These are phyloP conservation scores for Cephalotrichum gorgonifer DNA, from an alignment of 2,329 filamentous ascomycete species.

Conservation along the genomic window DNA sequence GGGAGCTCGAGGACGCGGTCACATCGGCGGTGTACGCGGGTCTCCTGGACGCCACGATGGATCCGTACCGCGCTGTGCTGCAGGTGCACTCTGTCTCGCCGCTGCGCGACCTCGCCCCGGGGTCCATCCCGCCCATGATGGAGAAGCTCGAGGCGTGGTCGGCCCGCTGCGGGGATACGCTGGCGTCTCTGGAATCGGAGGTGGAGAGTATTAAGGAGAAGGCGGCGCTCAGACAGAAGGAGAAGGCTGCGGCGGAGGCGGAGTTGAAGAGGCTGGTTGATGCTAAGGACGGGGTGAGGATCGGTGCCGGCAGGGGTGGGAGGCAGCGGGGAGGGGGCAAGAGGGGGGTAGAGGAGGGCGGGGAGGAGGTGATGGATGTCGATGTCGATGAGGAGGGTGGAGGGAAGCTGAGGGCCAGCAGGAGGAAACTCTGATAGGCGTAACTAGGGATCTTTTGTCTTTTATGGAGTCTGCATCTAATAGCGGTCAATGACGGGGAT, in stretches of 20 bases:
- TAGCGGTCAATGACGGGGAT: no score
- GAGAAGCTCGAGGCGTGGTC: slow-evolving; percentile 64
- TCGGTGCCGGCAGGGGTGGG: slow-evolving; percentile 23
- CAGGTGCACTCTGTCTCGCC: slow-evolving; percentile 73
- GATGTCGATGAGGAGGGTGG: slow-evolving; percentile 39
- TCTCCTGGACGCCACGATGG: slow-evolving; percentile 71
- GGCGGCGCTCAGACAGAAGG: slow-evolving; percentile 42
- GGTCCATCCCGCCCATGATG: slow-evolving; percentile 59
- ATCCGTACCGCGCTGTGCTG: slow-evolving; percentile 65
- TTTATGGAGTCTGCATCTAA: background rate
- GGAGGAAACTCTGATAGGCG: slow-evolving; percentile 38
- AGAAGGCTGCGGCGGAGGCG: slow-evolving; percentile 35
- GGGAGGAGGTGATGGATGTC: slow-evolving; percentile 44
- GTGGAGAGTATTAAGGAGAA: slow-evolving; percentile 54
- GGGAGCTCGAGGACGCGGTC: slow-evolving; percentile 75
- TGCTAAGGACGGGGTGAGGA: slow-evolving; percentile 22
- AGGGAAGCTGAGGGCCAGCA: slow-evolving; percentile 38
- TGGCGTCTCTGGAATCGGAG: slow-evolving; percentile 66
- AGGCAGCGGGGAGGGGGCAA: background rate
- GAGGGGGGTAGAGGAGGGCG: slow-evolving; percentile 16
- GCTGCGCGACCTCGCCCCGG: slow-evolving; percentile 73
- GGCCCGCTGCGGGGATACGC: slow-evolving; percentile 62
- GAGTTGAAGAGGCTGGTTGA: slow-evolving; percentile 38
- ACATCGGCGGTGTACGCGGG: slow-evolving; percentile 81
- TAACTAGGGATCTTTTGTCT: background rate